Percentiles rank a stretch among this genome's conserved stretches.
Conservation (phyloP, 768 basidiomycete genomes). For the Leccinum longicurvipes region DNA sequence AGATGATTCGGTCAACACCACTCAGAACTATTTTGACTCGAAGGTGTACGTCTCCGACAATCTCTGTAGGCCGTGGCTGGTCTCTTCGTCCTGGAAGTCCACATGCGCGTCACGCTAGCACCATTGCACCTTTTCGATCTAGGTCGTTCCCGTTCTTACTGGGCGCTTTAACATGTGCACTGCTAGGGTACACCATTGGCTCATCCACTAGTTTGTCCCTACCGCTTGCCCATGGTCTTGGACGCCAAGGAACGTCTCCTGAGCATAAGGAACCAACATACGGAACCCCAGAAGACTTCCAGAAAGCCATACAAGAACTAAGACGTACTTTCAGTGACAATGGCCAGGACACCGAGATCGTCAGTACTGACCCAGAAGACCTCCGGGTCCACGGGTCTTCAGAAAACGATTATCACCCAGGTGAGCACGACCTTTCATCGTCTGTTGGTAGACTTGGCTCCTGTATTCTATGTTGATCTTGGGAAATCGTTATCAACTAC, state of each 20-base stretch:
- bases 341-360: slow-evolving; percentile 13
- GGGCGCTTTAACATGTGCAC: slow-evolving; percentile 16
- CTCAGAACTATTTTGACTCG: slow-evolving; percentile 4
- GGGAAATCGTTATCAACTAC: neutral
- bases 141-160: slow-evolving; percentile 7
- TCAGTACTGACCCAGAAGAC: slow-evolving; percentile 52
- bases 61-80: neutral
- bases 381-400: slow-evolving; percentile 57
- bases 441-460: too few species aligned
- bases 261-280: slow-evolving; percentile 33
- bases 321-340: slow-evolving; percentile 33
- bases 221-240: slow-evolving; percentile 2
- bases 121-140: neutral
- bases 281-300: slow-evolving; percentile 51
- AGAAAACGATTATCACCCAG: slow-evolving; percentile 46
- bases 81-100: neutral
- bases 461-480: neutral
- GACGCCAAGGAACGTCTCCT: neutral
- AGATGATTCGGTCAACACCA: slow-evolving; percentile 13
- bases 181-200: slow-evolving; percentile 24
- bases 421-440: slow-evolving; percentile 30
- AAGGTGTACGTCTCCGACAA: neutral
- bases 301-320: slow-evolving; percentile 50
- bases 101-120: slow-evolving; percentile 9
- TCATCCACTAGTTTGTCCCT: slow-evolving; percentile 3